These are phyloP conservation scores for Russula earlei DNA, from an alignment of 768 basidiomycete genomes.

Conservation along the genomic window DNA sequence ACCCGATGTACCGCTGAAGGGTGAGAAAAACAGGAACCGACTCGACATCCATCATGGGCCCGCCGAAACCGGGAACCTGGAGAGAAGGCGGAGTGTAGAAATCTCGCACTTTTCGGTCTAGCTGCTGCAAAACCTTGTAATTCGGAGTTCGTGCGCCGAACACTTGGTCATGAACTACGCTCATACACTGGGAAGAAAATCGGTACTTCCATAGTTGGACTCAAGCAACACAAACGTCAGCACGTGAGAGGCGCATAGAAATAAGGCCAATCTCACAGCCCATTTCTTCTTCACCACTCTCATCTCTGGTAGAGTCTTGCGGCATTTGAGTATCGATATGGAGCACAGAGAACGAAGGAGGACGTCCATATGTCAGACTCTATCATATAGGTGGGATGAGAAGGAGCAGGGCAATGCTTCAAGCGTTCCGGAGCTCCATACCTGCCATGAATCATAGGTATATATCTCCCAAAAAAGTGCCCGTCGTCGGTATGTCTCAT, in stretches of 20 bases:
- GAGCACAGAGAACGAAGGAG: conserved; percentile 48
- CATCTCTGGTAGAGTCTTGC: conserved; percentile 45
- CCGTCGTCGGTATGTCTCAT: conserved; percentile 50
- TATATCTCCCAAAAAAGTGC: conserved; percentile 56
- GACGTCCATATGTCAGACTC: conserved; percentile 65
- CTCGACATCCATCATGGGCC: conserved; percentile 32
- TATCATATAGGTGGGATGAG: conserved; percentile 23
- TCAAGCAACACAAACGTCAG: conserved; percentile 24
- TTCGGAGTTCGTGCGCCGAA: conserved; percentile 54
- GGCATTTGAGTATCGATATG: conserved; percentile 20
- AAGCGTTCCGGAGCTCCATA: conserved; percentile 23
- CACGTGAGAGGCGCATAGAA: neutral
- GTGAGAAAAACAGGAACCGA: conserved; percentile 46
- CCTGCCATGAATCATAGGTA: conserved; percentile 66
- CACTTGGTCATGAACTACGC: conserved; percentile 55
- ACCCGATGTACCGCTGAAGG: conserved; percentile 58
- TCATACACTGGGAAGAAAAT: conserved; percentile 52
- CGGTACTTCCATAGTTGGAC: conserved; percentile 64
- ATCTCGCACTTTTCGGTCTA: conserved; percentile 55
- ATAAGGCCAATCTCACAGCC: conserved; percentile 36
- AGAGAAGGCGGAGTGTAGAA: conserved; percentile 59
- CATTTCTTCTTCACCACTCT: conserved; percentile 49
- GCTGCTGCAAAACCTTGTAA: conserved; percentile 52
- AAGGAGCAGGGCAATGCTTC: neutral
- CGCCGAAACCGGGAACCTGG: conserved; percentile 52